A percentile compares a stretch with the other conserved stretches of the same genome.
phyloP scores from a whole-genome alignment of 306 rosid genomes.

The Cicer judaicum region DNA sequence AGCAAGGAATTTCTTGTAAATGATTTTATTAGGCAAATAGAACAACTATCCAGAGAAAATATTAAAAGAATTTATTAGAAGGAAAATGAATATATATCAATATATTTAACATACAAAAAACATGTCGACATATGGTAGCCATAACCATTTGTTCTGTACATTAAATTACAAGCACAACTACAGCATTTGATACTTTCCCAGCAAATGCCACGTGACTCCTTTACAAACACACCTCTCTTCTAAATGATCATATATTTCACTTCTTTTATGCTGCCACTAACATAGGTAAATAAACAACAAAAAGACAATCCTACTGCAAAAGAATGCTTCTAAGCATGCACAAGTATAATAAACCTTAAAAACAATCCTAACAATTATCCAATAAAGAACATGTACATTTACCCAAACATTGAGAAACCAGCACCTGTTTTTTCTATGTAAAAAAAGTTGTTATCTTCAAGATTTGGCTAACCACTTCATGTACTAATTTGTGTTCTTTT shows the following conservation, averaged over 20 bases:
- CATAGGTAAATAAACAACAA: conserved; percentile 46
- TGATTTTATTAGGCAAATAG: too few species aligned
- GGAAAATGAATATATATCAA: conserved; percentile 47
- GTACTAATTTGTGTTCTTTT: conserved; percentile 51
- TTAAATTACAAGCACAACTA: conserved; percentile 58
- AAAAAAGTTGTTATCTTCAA: conserved; percentile 44
- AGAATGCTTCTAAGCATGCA: conserved; percentile 65
- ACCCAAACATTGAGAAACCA: conserved; percentile 54
- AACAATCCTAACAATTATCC: conserved; percentile 38
- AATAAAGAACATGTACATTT: conserved; percentile 42
- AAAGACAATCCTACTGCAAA: conserved; percentile 54
- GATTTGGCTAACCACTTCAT: conserved; percentile 16
- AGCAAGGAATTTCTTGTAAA: too few species aligned
- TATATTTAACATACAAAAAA: conserved; percentile 48
- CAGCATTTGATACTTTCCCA: conserved; percentile 50
- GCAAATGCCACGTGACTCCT: conserved; percentile 56
- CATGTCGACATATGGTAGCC: conserved; percentile 47
- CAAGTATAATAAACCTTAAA: conserved; percentile 46
- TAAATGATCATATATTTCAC: conserved; percentile 2
- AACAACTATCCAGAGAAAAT: conserved; percentile 13
- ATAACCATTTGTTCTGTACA: conserved; percentile 60
- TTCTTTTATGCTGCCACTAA: conserved; percentile 29
- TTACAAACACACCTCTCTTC: conserved; percentile 60
- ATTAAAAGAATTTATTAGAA: conserved; percentile 52
- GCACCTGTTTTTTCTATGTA: conserved; percentile 39